Conservation (phyloP, 2,329 filamentous ascomycete species). For the Trichoderma lentiforme region DNA sequence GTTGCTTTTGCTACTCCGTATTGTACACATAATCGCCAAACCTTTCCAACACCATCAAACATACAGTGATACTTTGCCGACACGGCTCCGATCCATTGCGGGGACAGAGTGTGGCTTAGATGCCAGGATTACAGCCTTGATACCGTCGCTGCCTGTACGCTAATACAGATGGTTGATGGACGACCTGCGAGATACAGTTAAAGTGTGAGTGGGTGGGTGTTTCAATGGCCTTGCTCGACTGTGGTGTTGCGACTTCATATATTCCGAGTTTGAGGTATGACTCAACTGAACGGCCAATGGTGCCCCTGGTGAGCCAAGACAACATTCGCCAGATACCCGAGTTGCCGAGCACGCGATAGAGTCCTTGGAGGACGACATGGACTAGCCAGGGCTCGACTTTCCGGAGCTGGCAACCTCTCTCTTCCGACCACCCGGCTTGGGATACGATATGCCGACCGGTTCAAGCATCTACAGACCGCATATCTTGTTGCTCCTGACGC, state of each 20-base stretch:
- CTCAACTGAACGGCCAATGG: background rate
- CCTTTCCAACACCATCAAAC: background rate
- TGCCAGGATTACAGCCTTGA: background rate
- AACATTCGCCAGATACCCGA: background rate
- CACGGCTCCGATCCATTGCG: background rate
- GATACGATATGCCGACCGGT: background rate
- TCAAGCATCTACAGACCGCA: background rate
- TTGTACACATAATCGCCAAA: background rate
- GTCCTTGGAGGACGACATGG: background rate
- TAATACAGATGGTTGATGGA: background rate
- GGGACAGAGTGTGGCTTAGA: background rate
- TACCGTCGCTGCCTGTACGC: background rate
- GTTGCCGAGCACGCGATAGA: conserved; percentile 7
- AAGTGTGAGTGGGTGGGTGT: background rate
- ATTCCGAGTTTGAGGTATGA: background rate
- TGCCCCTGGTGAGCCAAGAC: background rate
- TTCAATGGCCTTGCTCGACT: background rate
- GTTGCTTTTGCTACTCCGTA: background rate
- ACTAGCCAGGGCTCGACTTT: background rate
- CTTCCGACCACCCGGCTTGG: background rate
- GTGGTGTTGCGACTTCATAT: background rate
- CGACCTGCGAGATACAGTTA: background rate
- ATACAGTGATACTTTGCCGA: background rate
- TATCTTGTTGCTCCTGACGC: background rate
- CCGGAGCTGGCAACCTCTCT: background rate